Base-by-base conservation (phyloP, 2,329 filamentous ascomycete genomes). In the Phaeophleospora eucalypticola region DNA sequence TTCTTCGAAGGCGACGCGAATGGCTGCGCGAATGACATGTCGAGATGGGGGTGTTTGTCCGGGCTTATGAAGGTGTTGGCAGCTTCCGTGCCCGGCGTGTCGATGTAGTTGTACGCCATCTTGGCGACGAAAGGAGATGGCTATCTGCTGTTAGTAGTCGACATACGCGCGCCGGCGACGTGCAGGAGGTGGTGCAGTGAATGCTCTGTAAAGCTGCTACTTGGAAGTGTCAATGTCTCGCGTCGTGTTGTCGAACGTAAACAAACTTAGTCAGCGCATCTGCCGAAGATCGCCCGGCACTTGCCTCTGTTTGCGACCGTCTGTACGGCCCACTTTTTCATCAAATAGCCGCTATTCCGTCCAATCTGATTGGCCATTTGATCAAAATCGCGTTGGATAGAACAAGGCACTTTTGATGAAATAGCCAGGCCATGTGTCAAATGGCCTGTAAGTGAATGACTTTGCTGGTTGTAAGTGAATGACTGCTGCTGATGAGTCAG, bases 21-120 rank as follows among this genome's bases (percentile, higher is more conserved):
- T 1, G 91, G 93, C 47, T 87, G 83, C 65, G 94, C 89, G 60
- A 89, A 84, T 43, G 89, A 94, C 58, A 91, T 83, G 60, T 94
- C 89, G 63, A 94, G 82, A 70, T 61, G 55, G 33, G 61, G 63
- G 69, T 82, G 74, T 21, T 55, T 53, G 35, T 42, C 53, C 6
- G 55, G 55, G 67, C 71, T 81, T 53, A 94, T 75, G 68, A 84
- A 91, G 57, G 89, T 95, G 69, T 82, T 83, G 77, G 96, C 89
- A 63, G 86, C 69, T 63, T 89, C 86, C 52, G 89, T 95, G 65
- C 86, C 84, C 62, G 91, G 91, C 59, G 90, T 94, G 70, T 93
- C 86, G 70, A 95, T 79, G 63, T 77, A 71, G 54, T 62, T 60
- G 57, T 68, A 66, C 43, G 71, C 70, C 72, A 75, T 74, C 49